These are phyloP conservation scores for Trichoderma breve DNA, from an alignment of 2,329 filamentous ascomycete genomes.

Conservation along the genomic window DNA sequence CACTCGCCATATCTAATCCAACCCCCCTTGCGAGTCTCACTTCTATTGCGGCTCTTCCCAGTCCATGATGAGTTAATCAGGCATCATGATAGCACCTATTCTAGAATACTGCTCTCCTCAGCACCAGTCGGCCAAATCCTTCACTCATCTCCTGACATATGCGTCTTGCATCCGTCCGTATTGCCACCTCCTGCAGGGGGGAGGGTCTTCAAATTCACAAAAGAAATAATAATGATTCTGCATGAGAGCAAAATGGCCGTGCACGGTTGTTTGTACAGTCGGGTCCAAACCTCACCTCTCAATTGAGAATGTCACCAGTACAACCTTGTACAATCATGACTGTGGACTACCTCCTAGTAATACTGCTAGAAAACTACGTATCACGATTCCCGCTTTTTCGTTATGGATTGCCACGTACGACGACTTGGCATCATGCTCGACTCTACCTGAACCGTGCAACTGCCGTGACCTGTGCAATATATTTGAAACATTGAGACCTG, in stretches of 20 bases:
- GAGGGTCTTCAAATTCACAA: not conserved
- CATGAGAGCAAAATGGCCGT: not conserved
- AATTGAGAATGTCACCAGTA: not conserved
- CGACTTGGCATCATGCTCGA: not conserved
- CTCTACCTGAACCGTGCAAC: not conserved
- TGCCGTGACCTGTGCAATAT: conserved; percentile 1
- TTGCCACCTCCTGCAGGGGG: not conserved
- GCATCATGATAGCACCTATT: conserved; percentile 13
- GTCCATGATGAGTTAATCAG: not conserved
- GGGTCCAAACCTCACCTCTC: not conserved
- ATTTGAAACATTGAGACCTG: not conserved
- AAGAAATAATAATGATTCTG: not conserved
- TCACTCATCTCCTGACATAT: not conserved
- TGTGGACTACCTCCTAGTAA: not conserved
- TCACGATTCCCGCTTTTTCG: not conserved
- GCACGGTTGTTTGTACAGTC: not conserved
- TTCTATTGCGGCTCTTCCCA: not conserved
- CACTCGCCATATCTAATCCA: not conserved
- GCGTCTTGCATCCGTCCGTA: not conserved
- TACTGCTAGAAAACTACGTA: not conserved
- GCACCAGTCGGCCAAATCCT: not conserved
- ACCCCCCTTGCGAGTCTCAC: not conserved
- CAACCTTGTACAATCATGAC: not conserved
- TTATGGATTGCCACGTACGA: not conserved
- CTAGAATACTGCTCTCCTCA: conserved; percentile 3